Evolutionary conservation across 176 grass and related monocot species (phyloP).

Genomic region (Microstegium vimineum): DNA sequence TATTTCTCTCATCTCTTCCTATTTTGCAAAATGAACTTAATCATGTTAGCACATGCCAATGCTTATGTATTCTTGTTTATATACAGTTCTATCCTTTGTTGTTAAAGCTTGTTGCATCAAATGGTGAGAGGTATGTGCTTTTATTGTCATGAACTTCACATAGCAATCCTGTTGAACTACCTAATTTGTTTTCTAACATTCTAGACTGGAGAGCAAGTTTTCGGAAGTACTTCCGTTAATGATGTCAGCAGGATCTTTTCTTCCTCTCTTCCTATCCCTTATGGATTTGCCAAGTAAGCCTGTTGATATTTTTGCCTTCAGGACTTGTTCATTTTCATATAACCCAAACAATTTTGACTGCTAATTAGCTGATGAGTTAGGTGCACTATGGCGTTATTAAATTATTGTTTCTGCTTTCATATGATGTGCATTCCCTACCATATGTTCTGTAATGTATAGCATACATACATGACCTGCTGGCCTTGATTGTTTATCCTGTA

Average conservation of each 20-base stretch:
- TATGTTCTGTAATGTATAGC: not conserved
- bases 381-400: not conserved
- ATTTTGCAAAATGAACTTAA: not conserved
- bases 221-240: conserved; percentile 75
- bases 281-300: conserved; percentile 81
- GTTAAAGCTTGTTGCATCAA: conserved; percentile 89
- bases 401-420: not conserved
- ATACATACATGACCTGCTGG: not conserved
- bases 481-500: not conserved
- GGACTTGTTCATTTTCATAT: conserved; percentile 15
- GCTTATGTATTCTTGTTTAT: conserved; percentile 22
- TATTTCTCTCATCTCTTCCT: not conserved
- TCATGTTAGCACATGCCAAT: conserved; percentile 10
- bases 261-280: conserved; percentile 85
- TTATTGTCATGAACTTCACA: not conserved
- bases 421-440: not conserved
- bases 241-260: conserved; percentile 92
- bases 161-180: not conserved
- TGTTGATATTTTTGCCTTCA: not conserved
- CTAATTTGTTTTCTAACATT: conserved; percentile 24
- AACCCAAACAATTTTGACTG: not conserved
- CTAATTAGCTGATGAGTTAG: conserved; percentile 12
- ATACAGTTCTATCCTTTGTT: conserved; percentile 88
- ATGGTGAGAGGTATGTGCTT: conserved; percentile 71
- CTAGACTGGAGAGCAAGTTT: conserved; percentile 78